Evolutionary conservation across 2,329 filamentous ascomycete species (phyloP), one percentile per base, ranked within the genome.

Genomic region (Coniochaeta sp.): DNA sequence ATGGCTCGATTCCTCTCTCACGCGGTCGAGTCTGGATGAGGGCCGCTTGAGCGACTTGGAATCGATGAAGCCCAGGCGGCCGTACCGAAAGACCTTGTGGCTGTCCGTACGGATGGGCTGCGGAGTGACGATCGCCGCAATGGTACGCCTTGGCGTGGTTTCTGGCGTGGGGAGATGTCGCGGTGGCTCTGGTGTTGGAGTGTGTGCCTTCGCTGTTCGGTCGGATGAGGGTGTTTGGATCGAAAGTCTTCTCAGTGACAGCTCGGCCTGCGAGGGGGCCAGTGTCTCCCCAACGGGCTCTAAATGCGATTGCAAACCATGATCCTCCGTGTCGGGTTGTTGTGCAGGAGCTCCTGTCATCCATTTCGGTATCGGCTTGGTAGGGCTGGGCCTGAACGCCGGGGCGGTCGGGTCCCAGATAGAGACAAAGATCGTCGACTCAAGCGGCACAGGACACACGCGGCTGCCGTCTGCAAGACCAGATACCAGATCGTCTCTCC

Each of bases 301-400:
- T 32, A 49, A 51, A 8, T 38, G 14, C 12, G n/a, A n/a, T n/a
- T n/a, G n/a, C 9, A 20, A 22, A 6, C 20, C 38, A n/a, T 26
- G 5, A 10, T 14, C 9, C 9, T 18, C 26, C 6, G 9, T 26
- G 18, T 42, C 38, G 8, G 14, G 6, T 3, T 12, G 3, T 16
- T 24, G 20, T 5, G n/a, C 20, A 5, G 8, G 18, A 4, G 38
- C n/a, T 30, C 14, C 6, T 6, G 12, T n/a, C 72, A 78, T 78
- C 61, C 72, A 75, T 13, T 57, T 53, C 0, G 78, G 78, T 10
- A 81, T 70, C 1, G 77, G 75, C 54, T 81, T 82, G 9, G 75
- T 68, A 4, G 67, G 71, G 50, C 69, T 71, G 1, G 76, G 74
- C 54, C 65, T 68, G 58, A 81, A 81, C 2, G 72, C 66, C 4